phyloP scores from a whole-genome alignment of 2,329 filamentous ascomycete genomes.

The Raffaelea ambrosiae region DNA sequence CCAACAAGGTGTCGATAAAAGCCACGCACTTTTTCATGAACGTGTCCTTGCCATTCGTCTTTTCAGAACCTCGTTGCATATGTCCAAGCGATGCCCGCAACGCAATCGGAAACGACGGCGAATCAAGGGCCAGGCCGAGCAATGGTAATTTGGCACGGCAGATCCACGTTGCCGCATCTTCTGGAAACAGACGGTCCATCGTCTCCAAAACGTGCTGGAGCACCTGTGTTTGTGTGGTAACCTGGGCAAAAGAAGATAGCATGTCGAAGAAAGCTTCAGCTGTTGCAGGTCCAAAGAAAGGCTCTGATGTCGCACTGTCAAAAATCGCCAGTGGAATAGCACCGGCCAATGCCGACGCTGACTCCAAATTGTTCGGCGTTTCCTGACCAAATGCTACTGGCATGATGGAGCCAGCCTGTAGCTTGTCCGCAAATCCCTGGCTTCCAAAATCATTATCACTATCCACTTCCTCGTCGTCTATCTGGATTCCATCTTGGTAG shows the following conservation, averaged over 20 bases:
- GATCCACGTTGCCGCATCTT: conserved; percentile 54
- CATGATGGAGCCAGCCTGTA: too few species aligned
- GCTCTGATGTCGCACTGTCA: conserved; percentile 72
- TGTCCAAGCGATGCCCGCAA: conserved; percentile 56
- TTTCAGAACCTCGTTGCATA: conserved; percentile 43
- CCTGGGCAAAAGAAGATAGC: conserved; percentile 57
- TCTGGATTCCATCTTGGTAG: too few species aligned
- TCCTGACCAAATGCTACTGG: not conserved
- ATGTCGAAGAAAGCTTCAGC: conserved; percentile 74
- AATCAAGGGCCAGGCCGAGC: conserved; percentile 52
- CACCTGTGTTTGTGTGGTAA: conserved; percentile 58
- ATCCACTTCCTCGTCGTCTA: conserved; percentile 35
- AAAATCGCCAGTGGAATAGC: conserved; percentile 91
- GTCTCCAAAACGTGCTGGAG: conserved; percentile 63
- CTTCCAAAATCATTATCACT: conserved; percentile 41
- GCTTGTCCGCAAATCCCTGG: too few species aligned
- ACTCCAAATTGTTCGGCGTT: conserved; percentile 40
- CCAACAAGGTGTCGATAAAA: conserved; percentile 49
- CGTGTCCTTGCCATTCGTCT: conserved; percentile 33
- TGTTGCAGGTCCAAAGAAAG: conserved; percentile 56
- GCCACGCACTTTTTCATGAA: conserved; percentile 39
- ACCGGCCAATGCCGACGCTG: conserved; percentile 80
- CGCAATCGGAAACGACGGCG: conserved; percentile 64
- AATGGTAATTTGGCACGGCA: conserved; percentile 67
- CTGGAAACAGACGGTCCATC: conserved; percentile 52